Evolutionary conservation across 352 stramenopile genomes (phyloP), one percentile per base, ranked within the genome.

Genomic region (Aphanomyces astaci): DNA sequence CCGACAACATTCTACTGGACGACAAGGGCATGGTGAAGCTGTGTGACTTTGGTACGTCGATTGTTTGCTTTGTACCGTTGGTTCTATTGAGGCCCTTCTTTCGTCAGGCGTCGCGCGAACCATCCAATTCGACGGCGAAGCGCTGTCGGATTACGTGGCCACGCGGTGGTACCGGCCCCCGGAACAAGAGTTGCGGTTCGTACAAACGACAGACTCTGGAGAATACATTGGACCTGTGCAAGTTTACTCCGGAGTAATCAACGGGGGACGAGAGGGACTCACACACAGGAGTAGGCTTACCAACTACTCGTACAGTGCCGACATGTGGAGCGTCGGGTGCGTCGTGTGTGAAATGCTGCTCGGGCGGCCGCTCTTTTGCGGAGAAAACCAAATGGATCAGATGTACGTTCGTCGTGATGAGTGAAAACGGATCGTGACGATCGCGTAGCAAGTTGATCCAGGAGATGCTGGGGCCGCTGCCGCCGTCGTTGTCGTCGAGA

Each of bases 91-190:
- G n/a, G n/a, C n/a, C n/a, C n/a, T n/a, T 39, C 3, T 17, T 64
- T 25, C 31, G 5, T 5, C 63, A 88, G 80, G 80, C 19, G 80
- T 91, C 13, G 85, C 85, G 17, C 76, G 85, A 7, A 83, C 82
- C 28, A 78, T 93, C 39, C 81, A 90, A 62, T 91, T 87, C 70
- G 81, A 88, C 76, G 85, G 85, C 24, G 85, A 91, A 66, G 76
- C 81, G 9, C 52, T 93, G 15, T 87, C 79, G 4, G 85, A 93
- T 45, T 93, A 93, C 62, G 85, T 93, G 2, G 76, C 85, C 24
- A 93, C 85, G 32, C 75, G 85, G 10, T 93, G 85, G 85, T 93
- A 93, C 69, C 82, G 85, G 17, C 85, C 85, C 13, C 85, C 85
- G 9, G 83, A 93, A 57, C 85, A 93, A 68, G 85, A 92, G 60